Evolutionary conservation across 2,329 filamentous ascomycete species (phyloP).

Genomic region (Aspergillus tanneri): DNA sequence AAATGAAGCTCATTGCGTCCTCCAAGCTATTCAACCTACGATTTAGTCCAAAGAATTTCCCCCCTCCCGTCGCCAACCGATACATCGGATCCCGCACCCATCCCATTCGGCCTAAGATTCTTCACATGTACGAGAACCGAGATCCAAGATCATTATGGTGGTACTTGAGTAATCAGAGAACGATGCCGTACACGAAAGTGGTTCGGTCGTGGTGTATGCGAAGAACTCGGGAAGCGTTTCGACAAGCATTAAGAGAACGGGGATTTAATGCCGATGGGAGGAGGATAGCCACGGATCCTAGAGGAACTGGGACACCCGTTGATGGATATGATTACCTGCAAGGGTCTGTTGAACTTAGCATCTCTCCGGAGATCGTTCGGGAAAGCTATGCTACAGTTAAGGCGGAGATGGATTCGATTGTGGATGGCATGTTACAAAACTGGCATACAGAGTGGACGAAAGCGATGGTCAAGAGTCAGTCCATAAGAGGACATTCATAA

Average conservation of each 20-base stretch:
- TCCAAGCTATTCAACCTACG: conserved; percentile 25
- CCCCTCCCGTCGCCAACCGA: conserved; percentile 31
- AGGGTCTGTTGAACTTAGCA: conserved; percentile 39
- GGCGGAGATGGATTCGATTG: conserved; percentile 16
- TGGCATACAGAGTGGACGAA: too few species aligned
- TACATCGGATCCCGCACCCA: conserved; percentile 31
- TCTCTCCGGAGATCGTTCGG: conserved; percentile 13
- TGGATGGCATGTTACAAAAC: too few species aligned
- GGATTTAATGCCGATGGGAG: conserved; percentile 45
- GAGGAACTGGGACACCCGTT: neutral
- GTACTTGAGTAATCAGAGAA: conserved; percentile 40
- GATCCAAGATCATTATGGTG: conserved; percentile 50
- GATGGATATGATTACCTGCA: conserved; percentile 30
- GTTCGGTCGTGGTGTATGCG: conserved; percentile 49
- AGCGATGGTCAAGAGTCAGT: too few species aligned
- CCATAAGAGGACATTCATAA: neutral
- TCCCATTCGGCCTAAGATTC: conserved; percentile 39
- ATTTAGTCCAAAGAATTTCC: conserved; percentile 24
- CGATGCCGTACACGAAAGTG: conserved; percentile 39
- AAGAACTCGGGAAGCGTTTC: conserved; percentile 48
- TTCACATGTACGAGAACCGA: conserved; percentile 38
- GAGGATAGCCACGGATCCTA: conserved; percentile 13
- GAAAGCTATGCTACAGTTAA: conserved; percentile 17
- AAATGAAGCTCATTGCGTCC: conserved; percentile 21
- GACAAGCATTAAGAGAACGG: conserved; percentile 44